Base-by-base conservation (phyloP, 169 alveolate species). In the Plasmodium berghei region DNA sequence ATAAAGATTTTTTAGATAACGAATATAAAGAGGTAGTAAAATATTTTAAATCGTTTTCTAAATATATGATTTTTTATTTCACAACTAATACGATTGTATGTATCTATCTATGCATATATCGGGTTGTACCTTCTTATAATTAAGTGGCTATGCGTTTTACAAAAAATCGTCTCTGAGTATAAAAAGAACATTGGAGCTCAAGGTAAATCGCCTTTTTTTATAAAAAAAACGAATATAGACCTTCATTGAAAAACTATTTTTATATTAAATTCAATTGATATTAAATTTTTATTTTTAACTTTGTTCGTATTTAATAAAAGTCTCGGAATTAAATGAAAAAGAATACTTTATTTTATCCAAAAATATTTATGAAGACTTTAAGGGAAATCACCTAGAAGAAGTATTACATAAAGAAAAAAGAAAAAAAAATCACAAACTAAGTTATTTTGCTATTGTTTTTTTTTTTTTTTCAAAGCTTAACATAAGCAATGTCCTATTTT, bases 281-380 rank as follows among this genome's bases (percentile, higher is more conserved):
- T 34, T 34, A 34, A 34, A 34, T 34, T 22, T 45, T 42, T 8
- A n/a, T 18, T 20, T 67, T 10, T 18, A 6, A 26, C 10, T 55
- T 61, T 64, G 2, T n/a, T 16, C 46, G 22, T 28, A 28, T 1
- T 74, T 74, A 48, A 58, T 16, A 16, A 42, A 54, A 77, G 89
- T 77, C 28, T 77, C 89, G 28, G 89, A 77, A 42, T 69, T 77
- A 9, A 77, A 77, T 56, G 89, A 77, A 77, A 77, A 64, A 54
- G 89, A 77, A 18, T 77, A 77, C 70, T 70, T 48, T 26, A 77
- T 77, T 24, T 52, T 77, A 58, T 77, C 89, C 34, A 77, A 64
- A 64, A 77, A 77, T 64, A 77, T 77, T 69, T 77, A 12, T 58
- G 89, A 77, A 1, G 77, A 77, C 66, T 77, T 77, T 55, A 66